Percentiles rank a stretch among this genome's conserved stretches.
These are phyloP conservation scores for Verticillium albo-atrum DNA, from an alignment of 2,329 filamentous ascomycete genomes.

Conservation along the genomic window DNA sequence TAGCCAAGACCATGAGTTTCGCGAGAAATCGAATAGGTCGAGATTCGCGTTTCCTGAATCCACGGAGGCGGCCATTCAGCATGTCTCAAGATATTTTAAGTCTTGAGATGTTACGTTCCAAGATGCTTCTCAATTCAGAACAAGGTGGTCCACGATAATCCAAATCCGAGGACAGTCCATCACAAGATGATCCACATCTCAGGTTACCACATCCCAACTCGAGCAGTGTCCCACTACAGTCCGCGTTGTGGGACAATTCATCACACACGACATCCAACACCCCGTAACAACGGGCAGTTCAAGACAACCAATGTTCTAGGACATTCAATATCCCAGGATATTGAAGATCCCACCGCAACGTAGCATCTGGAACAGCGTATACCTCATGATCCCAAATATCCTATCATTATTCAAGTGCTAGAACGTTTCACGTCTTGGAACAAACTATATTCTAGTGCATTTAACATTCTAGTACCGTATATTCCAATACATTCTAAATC, in stretches of 20 bases:
- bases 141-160: background rate
- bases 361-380: background rate
- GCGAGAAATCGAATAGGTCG: background rate
- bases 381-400: background rate
- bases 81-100: background rate
- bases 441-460: background rate
- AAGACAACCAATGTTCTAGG: background rate
- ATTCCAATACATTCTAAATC: background rate
- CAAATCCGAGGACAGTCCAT: background rate
- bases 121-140: background rate
- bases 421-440: background rate
- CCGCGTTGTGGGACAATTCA: background rate
- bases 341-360: background rate
- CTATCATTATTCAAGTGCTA: background rate
- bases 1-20: background rate
- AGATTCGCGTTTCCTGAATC: background rate
- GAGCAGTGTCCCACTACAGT: background rate
- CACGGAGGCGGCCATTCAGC: background rate
- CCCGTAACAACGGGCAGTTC: background rate
- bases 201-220: background rate
- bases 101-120: background rate
- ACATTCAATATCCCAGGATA: background rate
- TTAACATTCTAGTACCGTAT: background rate
- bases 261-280: background rate
- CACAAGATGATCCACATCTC: background rate